phyloP scores from a whole-genome alignment of 2,329 filamentous ascomycete species.

The Fusarium sp. region DNA sequence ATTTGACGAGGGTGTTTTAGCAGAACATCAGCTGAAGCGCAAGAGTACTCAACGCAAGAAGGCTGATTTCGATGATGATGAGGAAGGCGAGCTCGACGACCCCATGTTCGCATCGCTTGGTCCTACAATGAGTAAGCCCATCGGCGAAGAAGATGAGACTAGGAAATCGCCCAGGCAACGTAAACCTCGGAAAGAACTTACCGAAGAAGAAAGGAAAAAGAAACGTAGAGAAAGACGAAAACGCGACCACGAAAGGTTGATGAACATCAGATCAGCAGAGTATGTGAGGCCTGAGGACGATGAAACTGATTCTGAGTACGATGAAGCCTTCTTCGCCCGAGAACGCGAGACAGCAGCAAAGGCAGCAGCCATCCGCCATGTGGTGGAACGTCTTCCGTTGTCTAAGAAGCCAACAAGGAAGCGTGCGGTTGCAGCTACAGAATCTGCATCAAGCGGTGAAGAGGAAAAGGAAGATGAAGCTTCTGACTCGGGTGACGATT shows the following conservation, averaged over 20 bases:
- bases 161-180: slow-evolving; percentile 56
- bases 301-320: slow-evolving; percentile 82
- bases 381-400: slow-evolving; percentile 2
- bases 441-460: slow-evolving; percentile 6
- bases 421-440: slow-evolving; percentile 28
- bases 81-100: slow-evolving; percentile 65
- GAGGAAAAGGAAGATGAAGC: slow-evolving; percentile 1
- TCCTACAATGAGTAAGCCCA: slow-evolving; percentile 67
- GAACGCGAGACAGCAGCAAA: slow-evolving; percentile 66
- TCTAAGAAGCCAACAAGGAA: slow-evolving; percentile 50
- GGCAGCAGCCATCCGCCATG: not conserved
- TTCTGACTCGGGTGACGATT: slow-evolving; percentile 42
- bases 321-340: slow-evolving; percentile 78
- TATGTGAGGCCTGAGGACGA: slow-evolving; percentile 89
- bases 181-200: slow-evolving; percentile 62
- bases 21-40: slow-evolving; percentile 83
- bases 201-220: slow-evolving; percentile 74
- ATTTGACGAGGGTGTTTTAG: slow-evolving; percentile 80
- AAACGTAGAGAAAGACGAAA: slow-evolving; percentile 71
- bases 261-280: slow-evolving; percentile 85
- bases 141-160: slow-evolving; percentile 70
- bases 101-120: slow-evolving; percentile 78
- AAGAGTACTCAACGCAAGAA: slow-evolving; percentile 69
- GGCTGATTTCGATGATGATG: slow-evolving; percentile 78
- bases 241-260: slow-evolving; percentile 80